These are phyloP conservation scores for Rugosomyces carneus DNA, from an alignment of 1,284 basidiomycete species.

Conservation along the genomic window DNA sequence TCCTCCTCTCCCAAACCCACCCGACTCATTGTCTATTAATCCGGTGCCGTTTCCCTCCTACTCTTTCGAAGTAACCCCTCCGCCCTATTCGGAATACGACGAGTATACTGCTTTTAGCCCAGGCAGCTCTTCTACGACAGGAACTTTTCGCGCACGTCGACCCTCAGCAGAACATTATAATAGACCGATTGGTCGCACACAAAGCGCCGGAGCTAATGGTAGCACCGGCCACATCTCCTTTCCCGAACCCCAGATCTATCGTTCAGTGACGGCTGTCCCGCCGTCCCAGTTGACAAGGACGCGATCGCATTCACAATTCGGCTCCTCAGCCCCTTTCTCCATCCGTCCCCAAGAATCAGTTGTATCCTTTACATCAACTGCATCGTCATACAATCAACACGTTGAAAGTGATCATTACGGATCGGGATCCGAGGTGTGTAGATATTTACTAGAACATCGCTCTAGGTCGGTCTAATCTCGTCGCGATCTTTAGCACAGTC, in stretches of 20 bases:
- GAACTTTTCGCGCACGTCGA: slow-evolving; percentile 21
- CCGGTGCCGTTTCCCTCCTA: slow-evolving; percentile 17
- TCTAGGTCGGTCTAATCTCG: slow-evolving; percentile 7
- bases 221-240: slow-evolving; percentile 24
- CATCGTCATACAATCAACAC: slow-evolving; percentile 32
- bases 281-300: slow-evolving; percentile 8
- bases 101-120: slow-evolving; percentile 15
- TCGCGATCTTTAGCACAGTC: slow-evolving; percentile 15
- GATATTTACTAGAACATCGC: background rate
- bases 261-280: slow-evolving; percentile 33
- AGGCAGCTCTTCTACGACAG: slow-evolving; percentile 18
- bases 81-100: slow-evolving; percentile 19
- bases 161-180: slow-evolving; percentile 25
- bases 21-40: slow-evolving; percentile 1
- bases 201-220: slow-evolving; percentile 15
- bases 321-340: slow-evolving; percentile 16
- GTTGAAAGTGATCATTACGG: slow-evolving; percentile 26
- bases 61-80: slow-evolving; percentile 25
- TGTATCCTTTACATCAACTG: slow-evolving; percentile 26
- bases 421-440: slow-evolving; percentile 23
- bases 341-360: slow-evolving; percentile 28
- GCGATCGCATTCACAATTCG: slow-evolving; percentile 24
- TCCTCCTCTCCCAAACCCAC: slow-evolving; percentile 1
- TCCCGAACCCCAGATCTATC: slow-evolving; percentile 48
- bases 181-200: slow-evolving; percentile 28